Conservation (phyloP, 2,329 filamentous ascomycete species). For the Aspergillus arachidicola region DNA sequence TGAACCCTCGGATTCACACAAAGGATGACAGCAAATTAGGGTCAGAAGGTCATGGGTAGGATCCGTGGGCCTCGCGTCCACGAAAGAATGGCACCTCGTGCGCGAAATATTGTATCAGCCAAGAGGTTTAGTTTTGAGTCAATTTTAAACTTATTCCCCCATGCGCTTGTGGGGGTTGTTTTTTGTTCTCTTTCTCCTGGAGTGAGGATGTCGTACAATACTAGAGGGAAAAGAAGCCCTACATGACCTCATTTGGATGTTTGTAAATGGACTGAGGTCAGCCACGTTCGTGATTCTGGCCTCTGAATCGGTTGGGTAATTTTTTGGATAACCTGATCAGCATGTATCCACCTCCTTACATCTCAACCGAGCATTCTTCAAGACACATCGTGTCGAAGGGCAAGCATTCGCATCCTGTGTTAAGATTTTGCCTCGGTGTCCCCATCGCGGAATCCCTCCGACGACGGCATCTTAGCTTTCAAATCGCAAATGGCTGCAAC, state of each 20-base stretch:
- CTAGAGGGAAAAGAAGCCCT: not conserved
- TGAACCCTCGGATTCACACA: not conserved
- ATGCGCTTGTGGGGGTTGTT: not conserved
- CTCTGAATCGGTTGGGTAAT: not conserved
- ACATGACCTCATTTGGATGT: not conserved
- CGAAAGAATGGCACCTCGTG: not conserved
- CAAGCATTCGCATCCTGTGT: slow-evolving; percentile 1
- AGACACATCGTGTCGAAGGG: not conserved
- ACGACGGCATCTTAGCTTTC: not conserved
- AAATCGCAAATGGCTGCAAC: not conserved
- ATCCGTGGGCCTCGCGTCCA: not conserved
- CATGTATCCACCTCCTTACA: not conserved
- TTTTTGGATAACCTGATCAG: not conserved
- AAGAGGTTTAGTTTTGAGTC: not conserved
- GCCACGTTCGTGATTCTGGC: too few species aligned
- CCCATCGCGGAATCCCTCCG: not conserved
- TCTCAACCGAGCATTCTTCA: not conserved
- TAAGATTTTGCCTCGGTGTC: not conserved
- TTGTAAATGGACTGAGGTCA: not conserved
- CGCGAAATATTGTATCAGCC: not conserved
- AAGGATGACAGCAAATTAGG: not conserved
- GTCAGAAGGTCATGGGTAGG: not conserved
- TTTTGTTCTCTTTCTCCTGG: not conserved
- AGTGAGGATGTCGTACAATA: not conserved
- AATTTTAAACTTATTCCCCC: slow-evolving; percentile 3